Evolutionary conservation across 1,284 basidiomycete genomes (phyloP), one percentile per base, ranked within the genome.

Genomic region (Ustilago lituana): DNA sequence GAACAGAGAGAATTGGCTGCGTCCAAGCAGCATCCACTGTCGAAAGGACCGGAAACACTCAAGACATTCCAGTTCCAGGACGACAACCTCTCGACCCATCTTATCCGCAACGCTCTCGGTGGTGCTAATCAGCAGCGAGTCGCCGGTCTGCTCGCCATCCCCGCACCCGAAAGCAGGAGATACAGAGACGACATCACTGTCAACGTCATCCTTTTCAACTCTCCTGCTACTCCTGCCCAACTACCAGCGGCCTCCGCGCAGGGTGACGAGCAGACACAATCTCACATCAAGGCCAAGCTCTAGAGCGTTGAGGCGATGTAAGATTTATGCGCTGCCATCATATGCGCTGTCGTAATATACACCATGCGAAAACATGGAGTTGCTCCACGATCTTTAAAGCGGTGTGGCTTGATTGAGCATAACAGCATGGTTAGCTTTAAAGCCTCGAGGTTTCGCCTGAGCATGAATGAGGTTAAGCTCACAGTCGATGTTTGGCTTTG

Each of bases 31-130:
- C 79, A 82, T 27, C 80, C 80, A 12, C 63, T 82, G 3, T 70
- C 63, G 20, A 73, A 72, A 43, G 67, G 74, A 14, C 74, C 71
- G 7, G 60, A 77, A 22, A 35, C 70, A 20, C 55, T 67, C 10
- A 48, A 62, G 26, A 62, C 70, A 12, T 82, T 74, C 63, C 73
- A 70, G 4, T 82, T 82, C 58, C 68, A 79, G 61, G 94, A 98
- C 81, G 88, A 89, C 29, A 94, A 97, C 79, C 84, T 93, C 51
- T 88, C 91, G 50, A 90, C 93, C 15, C 96, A 98, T 83, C 85
- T 98, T 32, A 93, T 98, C 64, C 87, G 95, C 67, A 98, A 98
- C 79, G 92, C 93, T 12, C 88, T 98, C 59, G 94, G 92, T 24
- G 94, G 94, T 17, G 93, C 88, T 0, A 89, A 96, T 79, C 85